Evolutionary conservation across 78 protist genomes (phyloP), one percentile per base, ranked within the genome.

Genomic region (Chrysochromulina parva): DNA sequence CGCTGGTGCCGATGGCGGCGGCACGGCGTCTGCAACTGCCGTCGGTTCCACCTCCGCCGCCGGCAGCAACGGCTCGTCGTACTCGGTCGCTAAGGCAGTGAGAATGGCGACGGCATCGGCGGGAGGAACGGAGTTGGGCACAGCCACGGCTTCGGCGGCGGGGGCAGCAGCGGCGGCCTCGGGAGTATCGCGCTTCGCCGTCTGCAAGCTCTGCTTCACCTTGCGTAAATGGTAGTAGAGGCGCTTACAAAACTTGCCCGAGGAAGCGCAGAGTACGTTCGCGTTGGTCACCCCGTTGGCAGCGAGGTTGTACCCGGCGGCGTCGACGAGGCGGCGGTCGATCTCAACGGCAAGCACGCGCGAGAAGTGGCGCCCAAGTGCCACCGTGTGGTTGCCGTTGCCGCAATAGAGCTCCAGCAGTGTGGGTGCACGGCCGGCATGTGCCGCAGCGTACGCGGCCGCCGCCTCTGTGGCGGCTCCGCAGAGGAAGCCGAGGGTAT

Each of bases 401-500:
- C 91, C 91, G 58, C 91, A 69, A 69, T 88, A 88, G 47, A 88
- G 91, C 53, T 88, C 91, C 3, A 88, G 80, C 82, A 88, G 55
- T 14, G 80, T 3, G 57, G 69, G 55, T 9, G 38, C 5, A 9
- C 65, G 65, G 38, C 13, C 62, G 62, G 7, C 13, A 7, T 58
- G 62, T 13, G 62, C 62, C 62, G 62, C 7, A 7, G 62, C 62
- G 62, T 58, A 58, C 13, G 7, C 62, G 13, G 62, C 89, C 9
- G 20, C 10, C 17, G 53, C n/a, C 9, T 54, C 67, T 9, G 16
- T 10, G 7, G 76, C 66, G 22, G 47, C 24, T 6, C 28, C 50
- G 65, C 52, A 28, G 24, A 88, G 81, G 53, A 10, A 88, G 58
- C 28, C 28, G 28, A 67, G 58, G n/a, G 91, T 69, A 58, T 58